Conservation (phyloP, 129 eudicot species). For the Erigeron canadensis region DNA sequence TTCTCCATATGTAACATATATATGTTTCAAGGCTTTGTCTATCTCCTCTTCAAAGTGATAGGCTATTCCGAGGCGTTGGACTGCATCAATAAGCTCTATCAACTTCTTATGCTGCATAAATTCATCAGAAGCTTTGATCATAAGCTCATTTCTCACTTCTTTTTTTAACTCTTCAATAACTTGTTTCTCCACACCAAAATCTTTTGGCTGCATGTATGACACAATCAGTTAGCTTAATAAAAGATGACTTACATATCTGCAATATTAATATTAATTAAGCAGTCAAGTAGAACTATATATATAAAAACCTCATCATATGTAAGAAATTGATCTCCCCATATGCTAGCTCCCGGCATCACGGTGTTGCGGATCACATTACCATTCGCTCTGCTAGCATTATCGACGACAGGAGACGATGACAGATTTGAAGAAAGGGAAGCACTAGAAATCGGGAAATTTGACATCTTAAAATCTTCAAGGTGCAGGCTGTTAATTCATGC, state of each 20-base stretch:
- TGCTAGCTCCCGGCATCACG: constrained; percentile 25
- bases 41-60: neutral
- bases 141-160: neutral
- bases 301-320: neutral
- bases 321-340: constrained; percentile 43
- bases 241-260: neutral
- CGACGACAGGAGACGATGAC: neutral
- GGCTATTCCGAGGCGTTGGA: constrained; percentile 2
- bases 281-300: neutral
- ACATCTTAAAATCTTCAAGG: constrained; percentile 3
- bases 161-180: neutral
- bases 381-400: neutral
- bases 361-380: constrained; percentile 29
- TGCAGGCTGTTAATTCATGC: too few species aligned
- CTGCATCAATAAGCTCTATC: neutral
- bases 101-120: neutral
- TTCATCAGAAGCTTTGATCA: neutral
- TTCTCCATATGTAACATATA: too few species aligned
- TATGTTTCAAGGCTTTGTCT: neutral
- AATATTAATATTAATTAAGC: neutral
- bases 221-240: neutral
- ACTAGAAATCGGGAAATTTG: neutral
- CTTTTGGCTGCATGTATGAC: neutral
- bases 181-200: neutral
- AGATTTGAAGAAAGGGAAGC: neutral